phyloP scores from a whole-genome alignment of 805 yeast species.

The Phaffomyces opuntiae region DNA sequence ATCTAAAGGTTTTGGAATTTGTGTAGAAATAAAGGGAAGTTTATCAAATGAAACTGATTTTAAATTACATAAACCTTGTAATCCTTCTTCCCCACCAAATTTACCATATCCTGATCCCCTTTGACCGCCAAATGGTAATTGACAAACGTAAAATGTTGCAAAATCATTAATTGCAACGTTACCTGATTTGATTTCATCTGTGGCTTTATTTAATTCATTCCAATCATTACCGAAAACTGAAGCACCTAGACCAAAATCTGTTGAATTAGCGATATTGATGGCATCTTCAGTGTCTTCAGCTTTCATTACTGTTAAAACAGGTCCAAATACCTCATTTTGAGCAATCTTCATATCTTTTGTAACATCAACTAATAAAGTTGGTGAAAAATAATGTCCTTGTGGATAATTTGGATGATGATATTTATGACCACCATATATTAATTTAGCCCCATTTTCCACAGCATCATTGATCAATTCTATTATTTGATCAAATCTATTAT shows the following conservation, averaged over 20 bases:
- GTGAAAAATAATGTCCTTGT: constrained; percentile 88
- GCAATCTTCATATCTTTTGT: constrained; percentile 73
- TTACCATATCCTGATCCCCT: constrained; percentile 94
- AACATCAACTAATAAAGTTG: constrained; percentile 83
- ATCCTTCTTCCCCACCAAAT: constrained; percentile 97
- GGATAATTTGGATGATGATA: constrained; percentile 88
- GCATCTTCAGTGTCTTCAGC: constrained; percentile 66
- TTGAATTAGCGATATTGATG: constrained; percentile 68
- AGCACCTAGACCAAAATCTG: constrained; percentile 87
- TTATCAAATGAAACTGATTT: constrained; percentile 85
- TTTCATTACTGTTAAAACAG: constrained; percentile 72
- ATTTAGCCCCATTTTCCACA: constrained; percentile 69
- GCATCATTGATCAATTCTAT: constrained; percentile 69
- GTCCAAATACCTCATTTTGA: constrained; percentile 91
- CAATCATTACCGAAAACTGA: constrained; percentile 76
- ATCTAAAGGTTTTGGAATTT: constrained; percentile 83
- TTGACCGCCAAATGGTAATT: constrained; percentile 94
- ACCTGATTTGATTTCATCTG: constrained; percentile 65
- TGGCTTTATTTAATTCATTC: constrained; percentile 51
- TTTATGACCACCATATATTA: constrained; percentile 76
- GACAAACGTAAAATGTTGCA: constrained; percentile 94
- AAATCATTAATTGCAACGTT: constrained; percentile 96
- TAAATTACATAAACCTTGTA: constrained; percentile 80
- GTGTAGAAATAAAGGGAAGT: constrained; percentile 68
- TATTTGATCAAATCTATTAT: constrained; percentile 59